These are phyloP conservation scores for Polyplosphaeria fusca DNA, from an alignment of 495 filamentous ascomycete species.

Conservation along the genomic window DNA sequence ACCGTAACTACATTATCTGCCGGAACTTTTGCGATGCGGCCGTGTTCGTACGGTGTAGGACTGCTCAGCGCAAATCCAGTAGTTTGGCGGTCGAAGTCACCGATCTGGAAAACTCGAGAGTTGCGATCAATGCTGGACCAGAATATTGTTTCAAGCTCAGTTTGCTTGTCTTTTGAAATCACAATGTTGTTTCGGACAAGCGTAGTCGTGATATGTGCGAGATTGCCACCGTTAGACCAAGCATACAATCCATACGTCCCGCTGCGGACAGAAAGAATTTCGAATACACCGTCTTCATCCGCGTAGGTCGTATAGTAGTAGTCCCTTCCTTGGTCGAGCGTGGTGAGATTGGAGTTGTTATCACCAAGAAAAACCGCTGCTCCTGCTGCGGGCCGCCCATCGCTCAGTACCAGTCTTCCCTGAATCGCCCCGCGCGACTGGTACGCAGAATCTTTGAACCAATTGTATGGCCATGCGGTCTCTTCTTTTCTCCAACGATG, in stretches of 20 bases:
- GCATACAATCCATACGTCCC: conserved; percentile 44
- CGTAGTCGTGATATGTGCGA: conserved; percentile 41
- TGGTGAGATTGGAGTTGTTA: conserved; percentile 36
- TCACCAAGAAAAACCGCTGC: conserved; percentile 46
- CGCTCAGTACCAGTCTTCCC: conserved; percentile 40
- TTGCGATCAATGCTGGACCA: conserved; percentile 36
- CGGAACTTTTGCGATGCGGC: conserved; percentile 39
- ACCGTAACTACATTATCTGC: conserved; percentile 39
- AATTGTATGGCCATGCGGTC: conserved; percentile 43
- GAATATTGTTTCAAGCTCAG: conserved; percentile 28
- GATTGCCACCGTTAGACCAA: conserved; percentile 43
- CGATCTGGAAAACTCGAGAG: conserved; percentile 42
- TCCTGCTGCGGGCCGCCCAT: conserved; percentile 42
- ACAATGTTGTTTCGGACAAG: conserved; percentile 39
- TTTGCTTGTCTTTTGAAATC: conserved; percentile 33
- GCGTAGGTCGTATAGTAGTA: conserved; percentile 46
- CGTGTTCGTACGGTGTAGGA: conserved; percentile 38
- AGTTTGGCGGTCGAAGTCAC: conserved; percentile 44
- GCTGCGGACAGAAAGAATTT: conserved; percentile 39
- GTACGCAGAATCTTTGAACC: conserved; percentile 40
- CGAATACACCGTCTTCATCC: conserved; percentile 39
- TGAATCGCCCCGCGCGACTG: conserved; percentile 41
- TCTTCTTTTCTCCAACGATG: conserved; percentile 35
- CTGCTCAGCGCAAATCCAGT: conserved; percentile 42
- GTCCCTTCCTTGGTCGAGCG: conserved; percentile 40